phyloP scores from a whole-genome alignment of 805 yeast species.

The Kazachstania africana region DNA sequence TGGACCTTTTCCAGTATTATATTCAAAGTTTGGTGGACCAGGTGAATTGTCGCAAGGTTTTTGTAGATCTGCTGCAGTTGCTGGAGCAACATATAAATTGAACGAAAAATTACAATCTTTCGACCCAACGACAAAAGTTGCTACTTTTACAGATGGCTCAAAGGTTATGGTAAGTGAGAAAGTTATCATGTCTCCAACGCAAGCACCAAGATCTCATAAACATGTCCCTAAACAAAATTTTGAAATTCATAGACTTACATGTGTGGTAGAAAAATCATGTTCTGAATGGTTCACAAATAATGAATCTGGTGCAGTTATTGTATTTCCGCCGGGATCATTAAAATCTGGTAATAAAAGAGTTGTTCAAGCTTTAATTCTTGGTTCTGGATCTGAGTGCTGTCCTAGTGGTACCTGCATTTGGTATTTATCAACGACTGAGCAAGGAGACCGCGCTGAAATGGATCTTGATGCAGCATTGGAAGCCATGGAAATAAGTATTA shows the following conservation, averaged over 20 bases:
- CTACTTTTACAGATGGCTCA: conserved; percentile 66
- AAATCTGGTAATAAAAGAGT: conserved; percentile 54
- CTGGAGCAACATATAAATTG: conserved; percentile 86
- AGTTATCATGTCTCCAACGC: conserved; percentile 66
- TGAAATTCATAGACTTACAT: conserved; percentile 63
- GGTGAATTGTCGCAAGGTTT: conserved; percentile 95
- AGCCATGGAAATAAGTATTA: conserved; percentile 67
- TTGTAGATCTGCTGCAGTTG: conserved; percentile 96
- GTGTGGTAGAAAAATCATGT: conserved; percentile 78
- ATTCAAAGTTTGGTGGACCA: conserved; percentile 89
- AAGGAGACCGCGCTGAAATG: conserved; percentile 52
- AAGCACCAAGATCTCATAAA: conserved; percentile 33
- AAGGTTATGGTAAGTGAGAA: conserved; percentile 67
- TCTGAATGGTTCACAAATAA: conserved; percentile 82
- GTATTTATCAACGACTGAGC: conserved; percentile 76
- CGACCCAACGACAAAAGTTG: conserved; percentile 57
- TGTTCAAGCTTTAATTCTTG: conserved; percentile 80
- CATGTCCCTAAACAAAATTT: conserved; percentile 35
- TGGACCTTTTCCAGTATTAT: conserved; percentile 88
- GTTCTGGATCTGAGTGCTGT: conserved; percentile 78
- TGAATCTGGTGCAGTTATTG: conserved; percentile 78
- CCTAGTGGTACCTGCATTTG: conserved; percentile 82
- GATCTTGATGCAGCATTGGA: conserved; percentile 73
- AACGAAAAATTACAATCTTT: conserved; percentile 53
- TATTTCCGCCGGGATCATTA: conserved; percentile 80